Conservation (phyloP, 768 basidiomycete species). For the Cystofilobasidium macerans region DNA sequence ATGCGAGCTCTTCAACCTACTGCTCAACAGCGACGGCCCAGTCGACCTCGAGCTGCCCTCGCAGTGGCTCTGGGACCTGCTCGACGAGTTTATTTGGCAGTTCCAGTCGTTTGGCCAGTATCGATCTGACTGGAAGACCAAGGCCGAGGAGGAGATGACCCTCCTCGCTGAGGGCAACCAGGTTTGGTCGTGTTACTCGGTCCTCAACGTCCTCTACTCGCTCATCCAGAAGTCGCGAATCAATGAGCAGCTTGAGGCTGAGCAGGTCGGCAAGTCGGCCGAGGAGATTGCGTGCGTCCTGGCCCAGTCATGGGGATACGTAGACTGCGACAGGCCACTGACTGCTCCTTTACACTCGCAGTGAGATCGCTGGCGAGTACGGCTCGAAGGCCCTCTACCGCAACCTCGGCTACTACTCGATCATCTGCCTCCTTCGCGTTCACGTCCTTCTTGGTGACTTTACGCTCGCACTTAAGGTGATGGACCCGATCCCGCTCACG, state of each 20-base stretch:
- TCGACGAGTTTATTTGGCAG: conserved; percentile 64
- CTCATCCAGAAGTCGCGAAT: conserved; percentile 94
- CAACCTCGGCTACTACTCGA: conserved; percentile 91
- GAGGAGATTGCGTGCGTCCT: conserved; percentile 70
- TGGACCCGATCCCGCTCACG: conserved; percentile 86
- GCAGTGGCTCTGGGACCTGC: conserved; percentile 87
- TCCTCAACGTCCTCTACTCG: conserved; percentile 95
- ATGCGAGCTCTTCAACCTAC: conserved; percentile 94
- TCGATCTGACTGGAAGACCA: conserved; percentile 64
- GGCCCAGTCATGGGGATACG: neutral
- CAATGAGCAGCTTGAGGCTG: conserved; percentile 80
- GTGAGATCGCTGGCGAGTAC: conserved; percentile 82
- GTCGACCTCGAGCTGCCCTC: conserved; percentile 87
- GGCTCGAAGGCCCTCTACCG: conserved; percentile 80
- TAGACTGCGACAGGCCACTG: too few relatives aligned
- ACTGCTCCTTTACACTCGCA: too few relatives aligned
- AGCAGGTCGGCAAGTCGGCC: conserved; percentile 61
- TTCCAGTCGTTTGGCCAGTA: conserved; percentile 90
- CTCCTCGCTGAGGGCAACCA: conserved; percentile 43
- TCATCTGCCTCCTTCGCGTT: conserved; percentile 88
- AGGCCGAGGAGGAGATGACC: conserved; percentile 52
- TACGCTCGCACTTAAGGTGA: conserved; percentile 71
- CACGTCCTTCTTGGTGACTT: conserved; percentile 86
- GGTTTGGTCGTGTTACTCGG: conserved; percentile 97
- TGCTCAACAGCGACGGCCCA: conserved; percentile 90